Evolutionary conservation across 2,329 filamentous ascomycete genomes (phyloP), one percentile per base, ranked within the genome.

Genomic region (Escovopsis sp.): DNA sequence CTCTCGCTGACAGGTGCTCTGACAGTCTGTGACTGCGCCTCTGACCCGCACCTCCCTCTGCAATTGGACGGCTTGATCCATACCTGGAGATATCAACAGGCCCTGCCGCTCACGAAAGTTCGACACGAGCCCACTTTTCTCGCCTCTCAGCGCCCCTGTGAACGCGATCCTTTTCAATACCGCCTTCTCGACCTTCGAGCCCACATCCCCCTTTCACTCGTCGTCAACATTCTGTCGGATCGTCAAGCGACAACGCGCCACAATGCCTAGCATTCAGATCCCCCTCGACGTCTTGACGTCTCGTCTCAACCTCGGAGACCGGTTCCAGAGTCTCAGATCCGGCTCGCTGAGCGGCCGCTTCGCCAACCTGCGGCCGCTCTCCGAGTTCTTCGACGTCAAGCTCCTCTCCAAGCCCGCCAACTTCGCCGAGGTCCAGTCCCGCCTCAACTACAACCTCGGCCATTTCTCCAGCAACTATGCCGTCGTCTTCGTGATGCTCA

Each of bases 381-480:
- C 81, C 60, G 91, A 98, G 66, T 98, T 98, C 67, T 74, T 95
- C 63, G 88, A 96, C 65, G 64, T 96, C 67, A 95, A 95, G 77
- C 86, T 88, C 52, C 56, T 98, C 43, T 94, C 86, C 51, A 98
- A 96, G 70, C 91, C 91, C 25, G 76, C 76, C 58, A 93, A 93
- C 68, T 95, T 96, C 56, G 70, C 69, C 50, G 88, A 95, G 63
- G 78, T 86, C 49, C 89, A 96, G 65, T 87, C 81, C 53, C 79
- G 89, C 50, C 80, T 94, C 67, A 94, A 93, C 72, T 95, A 95
- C 79, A 98, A 98, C 65, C 68, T 98, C 50, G 79, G 83, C 61
- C 83, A 96, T 70, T 98, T 94, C 72, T 93, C 87, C 48, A 95
- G 86, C 81, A 98, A 98, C 71, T 98, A 98, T 74, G 82, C 84